Evolutionary conservation across 1,284 basidiomycete species (phyloP).

Genomic region (Mycena sp.): DNA sequence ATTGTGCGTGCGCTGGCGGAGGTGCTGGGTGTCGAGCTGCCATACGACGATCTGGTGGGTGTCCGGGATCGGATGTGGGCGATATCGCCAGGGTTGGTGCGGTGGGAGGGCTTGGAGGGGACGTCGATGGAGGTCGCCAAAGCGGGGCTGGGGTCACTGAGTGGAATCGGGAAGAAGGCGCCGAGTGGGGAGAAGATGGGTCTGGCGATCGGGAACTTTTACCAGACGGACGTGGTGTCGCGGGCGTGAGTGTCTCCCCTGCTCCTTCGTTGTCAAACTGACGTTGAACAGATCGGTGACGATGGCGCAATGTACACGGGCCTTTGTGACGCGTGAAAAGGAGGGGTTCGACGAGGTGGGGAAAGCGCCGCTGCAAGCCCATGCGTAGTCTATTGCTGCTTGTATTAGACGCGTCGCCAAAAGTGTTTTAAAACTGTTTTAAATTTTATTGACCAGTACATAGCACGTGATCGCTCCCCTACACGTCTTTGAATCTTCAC

Average conservation of each 20-base stretch:
- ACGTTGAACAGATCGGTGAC: constrained; percentile 72
- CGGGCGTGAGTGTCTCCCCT: constrained; percentile 69
- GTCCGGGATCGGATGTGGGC: constrained; percentile 98
- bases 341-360: constrained; percentile 14
- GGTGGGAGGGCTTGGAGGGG: constrained; percentile 88
- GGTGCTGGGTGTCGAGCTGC: constrained; percentile 80
- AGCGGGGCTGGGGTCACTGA: constrained; percentile 74
- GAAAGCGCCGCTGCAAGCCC: constrained; percentile 23
- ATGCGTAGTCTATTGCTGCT: constrained; percentile 22
- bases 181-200: constrained; percentile 62
- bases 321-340: constrained; percentile 76
- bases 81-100: constrained; percentile 90
- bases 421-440: not conserved
- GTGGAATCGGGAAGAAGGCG: constrained; percentile 50
- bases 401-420: constrained; percentile 8
- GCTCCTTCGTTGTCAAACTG: constrained; percentile 16
- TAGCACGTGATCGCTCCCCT: no score
- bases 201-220: constrained; percentile 94
- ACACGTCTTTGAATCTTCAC: no score
- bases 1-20: constrained; percentile 97
- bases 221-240: constrained; percentile 92
- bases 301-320: constrained; percentile 86
- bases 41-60: constrained; percentile 91
- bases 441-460: no score
- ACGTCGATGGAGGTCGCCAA: constrained; percentile 79